Base-by-base conservation (phyloP, 2,329 filamentous ascomycete species). In the Diaporthe nobilis region DNA sequence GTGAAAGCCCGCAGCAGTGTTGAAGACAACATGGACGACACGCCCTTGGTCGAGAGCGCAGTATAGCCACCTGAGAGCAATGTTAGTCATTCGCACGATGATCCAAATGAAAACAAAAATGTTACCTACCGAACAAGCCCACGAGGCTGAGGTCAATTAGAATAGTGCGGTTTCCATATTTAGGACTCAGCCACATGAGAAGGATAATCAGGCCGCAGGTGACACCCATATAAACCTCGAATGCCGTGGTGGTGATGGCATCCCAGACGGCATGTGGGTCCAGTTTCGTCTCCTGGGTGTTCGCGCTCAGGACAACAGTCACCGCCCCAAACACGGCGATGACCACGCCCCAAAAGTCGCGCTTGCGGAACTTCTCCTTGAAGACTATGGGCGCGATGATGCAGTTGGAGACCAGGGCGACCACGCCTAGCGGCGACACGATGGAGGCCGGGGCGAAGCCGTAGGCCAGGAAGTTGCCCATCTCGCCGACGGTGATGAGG, bases 391-490 rank as follows among this genome's bases (percentile, higher is more conserved):
- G 97, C 3, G 97, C 97, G 82, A 99, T 98, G 76, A 99, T 91
- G 84, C 97, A 99, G 85, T 99, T 99, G 60, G 96, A 98, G 61
- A 99, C 93, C 77, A 99, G 88, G 2, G 97, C 97, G 17, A 99
- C 97, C n/a, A 99, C 97, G 13, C 97, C 97, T 8, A 99, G 88
- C 0, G 97, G 97, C 47, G 96, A 98, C 57, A 99, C 97, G 80
- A 99, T 98, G 20, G 97, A 98, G 10, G 97, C 97, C 4, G 97
- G 97, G 42, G 97, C 97, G 83, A 99, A 99, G 34, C 97, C 97
- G 82, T 99, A 99, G 0, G 97, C 97, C 78, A 99, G 87, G 82
- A 99, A 99, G 83, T 99, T 99, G 71, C 97, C 97, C 82, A 94
- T 93, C 86, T 99, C 97, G 75, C 97, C 97, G 34, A 98, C 86